phyloP scores from a whole-genome alignment of 257 asterid species.

The Ehretia macrophylla region DNA sequence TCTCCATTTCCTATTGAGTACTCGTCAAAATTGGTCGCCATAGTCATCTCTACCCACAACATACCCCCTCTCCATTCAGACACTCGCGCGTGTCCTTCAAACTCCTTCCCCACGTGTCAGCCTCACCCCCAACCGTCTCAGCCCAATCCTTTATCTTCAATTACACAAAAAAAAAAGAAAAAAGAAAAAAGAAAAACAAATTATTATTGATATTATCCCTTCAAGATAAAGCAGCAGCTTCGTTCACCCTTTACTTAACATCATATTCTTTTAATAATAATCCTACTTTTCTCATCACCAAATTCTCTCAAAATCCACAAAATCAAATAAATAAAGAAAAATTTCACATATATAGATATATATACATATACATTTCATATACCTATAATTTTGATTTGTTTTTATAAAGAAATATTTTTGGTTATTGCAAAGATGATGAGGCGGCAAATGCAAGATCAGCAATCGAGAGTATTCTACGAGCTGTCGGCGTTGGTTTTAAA shows the following conservation, averaged over 20 bases:
- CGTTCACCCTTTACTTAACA: too few species aligned
- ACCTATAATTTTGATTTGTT: neutral
- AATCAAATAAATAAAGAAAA: neutral
- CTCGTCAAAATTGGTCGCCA: too few species aligned
- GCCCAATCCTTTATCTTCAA: slow-evolving; percentile 11
- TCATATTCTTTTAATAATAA: too few species aligned
- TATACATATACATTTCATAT: neutral
- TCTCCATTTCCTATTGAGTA: too few species aligned
- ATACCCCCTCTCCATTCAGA: too few species aligned
- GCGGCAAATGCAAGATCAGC: slow-evolving; percentile 19
- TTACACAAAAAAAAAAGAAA: neutral
- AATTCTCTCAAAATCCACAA: neutral
- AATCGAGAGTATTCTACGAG: slow-evolving; percentile 25
- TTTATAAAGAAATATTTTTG: neutral
- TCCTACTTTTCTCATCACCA: too few species aligned
- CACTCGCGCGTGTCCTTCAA: slow-evolving; percentile 6
- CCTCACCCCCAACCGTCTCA: neutral
- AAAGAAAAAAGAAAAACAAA: too few species aligned
- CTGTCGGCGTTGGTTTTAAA: slow-evolving; percentile 23
- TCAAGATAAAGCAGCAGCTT: too few species aligned
- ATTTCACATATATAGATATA: neutral
- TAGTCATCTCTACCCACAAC: too few species aligned
- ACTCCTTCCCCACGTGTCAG: slow-evolving; percentile 7
- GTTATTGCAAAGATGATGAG: neutral
- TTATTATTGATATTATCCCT: too few species aligned